Percentiles rank a stretch among this genome's conserved stretches.
Conservation (phyloP, 768 basidiomycete species). For the Megacollybia marginata region DNA sequence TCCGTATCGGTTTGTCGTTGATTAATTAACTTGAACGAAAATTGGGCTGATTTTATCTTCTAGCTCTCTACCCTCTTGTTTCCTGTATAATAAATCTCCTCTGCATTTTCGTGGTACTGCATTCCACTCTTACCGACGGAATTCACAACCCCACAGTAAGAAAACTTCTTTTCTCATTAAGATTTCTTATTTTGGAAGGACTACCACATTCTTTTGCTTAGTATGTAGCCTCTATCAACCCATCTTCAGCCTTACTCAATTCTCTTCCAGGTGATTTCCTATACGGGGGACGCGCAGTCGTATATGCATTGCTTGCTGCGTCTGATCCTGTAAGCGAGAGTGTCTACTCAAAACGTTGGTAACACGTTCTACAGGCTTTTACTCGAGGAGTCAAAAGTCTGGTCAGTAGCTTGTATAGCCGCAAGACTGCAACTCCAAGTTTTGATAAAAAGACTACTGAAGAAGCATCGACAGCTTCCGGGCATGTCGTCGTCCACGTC, state of each 20-base stretch:
- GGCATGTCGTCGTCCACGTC: too few relatives aligned
- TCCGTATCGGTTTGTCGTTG: slow-evolving; percentile 8
- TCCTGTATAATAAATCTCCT: slow-evolving; percentile 10
- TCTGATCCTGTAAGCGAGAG: slow-evolving; percentile 10
- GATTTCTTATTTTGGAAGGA: not conserved
- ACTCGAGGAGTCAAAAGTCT: slow-evolving; percentile 5
- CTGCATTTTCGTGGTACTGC: slow-evolving; percentile 9
- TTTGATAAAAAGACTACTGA: too few relatives aligned
- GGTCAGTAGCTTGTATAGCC: too few relatives aligned
- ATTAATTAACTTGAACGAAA: not conserved
- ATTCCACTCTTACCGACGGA: slow-evolving; percentile 7
- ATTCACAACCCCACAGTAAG: slow-evolving; percentile 8
- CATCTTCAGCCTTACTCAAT: not conserved
- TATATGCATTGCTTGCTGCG: slow-evolving; percentile 9
- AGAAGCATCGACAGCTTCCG: too few relatives aligned
- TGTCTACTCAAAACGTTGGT: not conserved
- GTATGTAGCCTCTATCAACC: not conserved
- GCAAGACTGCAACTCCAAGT: too few relatives aligned
- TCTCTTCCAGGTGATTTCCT: slow-evolving; percentile 9
- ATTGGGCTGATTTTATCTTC: slow-evolving; percentile 1
- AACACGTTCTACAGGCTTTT: slow-evolving; percentile 4
- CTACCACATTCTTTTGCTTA: slow-evolving; percentile 6
- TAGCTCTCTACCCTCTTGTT: slow-evolving; percentile 10
- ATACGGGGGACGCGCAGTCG: slow-evolving; percentile 11
- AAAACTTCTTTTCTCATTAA: not conserved